A percentile compares a stretch with the other conserved stretches of the same genome.
Evolutionary conservation across 192 early-diverging fungal genomes (phyloP).

Genomic region (Dissophora ornata): DNA sequence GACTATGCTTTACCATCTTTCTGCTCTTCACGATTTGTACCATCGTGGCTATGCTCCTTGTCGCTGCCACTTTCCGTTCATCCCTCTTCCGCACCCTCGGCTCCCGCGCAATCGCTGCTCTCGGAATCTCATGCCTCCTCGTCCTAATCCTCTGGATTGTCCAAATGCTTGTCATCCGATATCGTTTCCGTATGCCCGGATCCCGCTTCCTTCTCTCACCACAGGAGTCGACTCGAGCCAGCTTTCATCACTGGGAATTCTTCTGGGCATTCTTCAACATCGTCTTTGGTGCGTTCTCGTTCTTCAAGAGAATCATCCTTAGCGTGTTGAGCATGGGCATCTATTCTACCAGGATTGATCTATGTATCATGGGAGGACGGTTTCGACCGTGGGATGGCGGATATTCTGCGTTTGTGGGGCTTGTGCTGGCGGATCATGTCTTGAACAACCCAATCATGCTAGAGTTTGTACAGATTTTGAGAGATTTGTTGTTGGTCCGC

Average conservation of each 20-base stretch:
- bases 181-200: slow-evolving; percentile 52
- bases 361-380: slow-evolving; percentile 50
- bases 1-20: slow-evolving; percentile 47
- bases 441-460: slow-evolving; percentile 43
- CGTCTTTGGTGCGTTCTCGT: slow-evolving; percentile 50
- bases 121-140: slow-evolving; percentile 37
- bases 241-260: slow-evolving; percentile 52
- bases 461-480: slow-evolving; percentile 50
- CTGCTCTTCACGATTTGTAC: slow-evolving; percentile 43
- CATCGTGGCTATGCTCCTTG: slow-evolving; percentile 41
- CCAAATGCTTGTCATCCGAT: slow-evolving; percentile 50
- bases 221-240: slow-evolving; percentile 26
- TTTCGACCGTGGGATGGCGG: slow-evolving; percentile 54
- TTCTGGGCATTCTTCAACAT: slow-evolving; percentile 56
- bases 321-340: slow-evolving; percentile 30
- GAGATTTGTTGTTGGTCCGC: slow-evolving; percentile 24
- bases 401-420: slow-evolving; percentile 47
- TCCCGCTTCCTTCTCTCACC: slow-evolving; percentile 38
- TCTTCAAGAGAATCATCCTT: slow-evolving; percentile 39
- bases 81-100: slow-evolving; percentile 43
- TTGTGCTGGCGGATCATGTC: slow-evolving; percentile 50
- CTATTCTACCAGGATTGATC: slow-evolving; percentile 39
- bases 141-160: slow-evolving; percentile 48
- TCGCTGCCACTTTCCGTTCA: slow-evolving; percentile 50
- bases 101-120: slow-evolving; percentile 32